Percentiles rank a stretch among this genome's conserved stretches.
Conservation (phyloP, 176 grass and related monocot genomes). For the Aegilops speltoides region DNA sequence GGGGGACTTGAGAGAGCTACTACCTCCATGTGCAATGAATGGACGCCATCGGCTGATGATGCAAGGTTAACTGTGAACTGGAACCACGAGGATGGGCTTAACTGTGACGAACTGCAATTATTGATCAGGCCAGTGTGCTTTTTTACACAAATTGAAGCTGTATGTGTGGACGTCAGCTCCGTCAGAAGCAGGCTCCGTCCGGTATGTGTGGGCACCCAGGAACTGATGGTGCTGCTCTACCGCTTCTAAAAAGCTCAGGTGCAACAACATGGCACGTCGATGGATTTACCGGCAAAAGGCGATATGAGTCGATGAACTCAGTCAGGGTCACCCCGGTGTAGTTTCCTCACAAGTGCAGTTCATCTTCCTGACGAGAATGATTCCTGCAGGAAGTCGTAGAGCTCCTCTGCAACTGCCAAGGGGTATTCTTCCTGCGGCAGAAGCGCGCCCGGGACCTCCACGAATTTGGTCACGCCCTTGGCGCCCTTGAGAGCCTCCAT, state of each 20-base stretch:
- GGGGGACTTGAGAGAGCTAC: background rate
- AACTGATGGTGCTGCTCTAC: constrained; percentile 18
- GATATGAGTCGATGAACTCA: background rate
- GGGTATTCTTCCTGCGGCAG: constrained; percentile 96
- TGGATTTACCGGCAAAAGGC: constrained; percentile 14
- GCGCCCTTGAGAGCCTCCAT: constrained; percentile 74
- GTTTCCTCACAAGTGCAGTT: background rate
- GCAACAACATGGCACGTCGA: background rate
- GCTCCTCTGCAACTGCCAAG: constrained; percentile 59
- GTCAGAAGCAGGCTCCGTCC: constrained; percentile 26
- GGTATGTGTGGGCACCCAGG: background rate
- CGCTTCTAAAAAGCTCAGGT: background rate
- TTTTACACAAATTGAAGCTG: constrained; percentile 21
- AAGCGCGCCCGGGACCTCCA: constrained; percentile 82
- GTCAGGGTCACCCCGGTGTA: background rate
- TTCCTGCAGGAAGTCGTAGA: constrained; percentile 66
- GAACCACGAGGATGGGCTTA: constrained; percentile 21
- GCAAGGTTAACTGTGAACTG: background rate
- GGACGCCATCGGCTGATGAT: background rate
- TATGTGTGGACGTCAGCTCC: constrained; percentile 32
- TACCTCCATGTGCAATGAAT: constrained; percentile 49
- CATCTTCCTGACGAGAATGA: constrained; percentile 31
- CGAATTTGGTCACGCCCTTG: constrained; percentile 77
- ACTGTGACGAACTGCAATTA: constrained; percentile 34
- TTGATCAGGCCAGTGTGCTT: constrained; percentile 32